Evolutionary conservation across 2,329 filamentous ascomycete genomes (phyloP), one percentile per base, ranked within the genome.

Genomic region (Alternaria panax): DNA sequence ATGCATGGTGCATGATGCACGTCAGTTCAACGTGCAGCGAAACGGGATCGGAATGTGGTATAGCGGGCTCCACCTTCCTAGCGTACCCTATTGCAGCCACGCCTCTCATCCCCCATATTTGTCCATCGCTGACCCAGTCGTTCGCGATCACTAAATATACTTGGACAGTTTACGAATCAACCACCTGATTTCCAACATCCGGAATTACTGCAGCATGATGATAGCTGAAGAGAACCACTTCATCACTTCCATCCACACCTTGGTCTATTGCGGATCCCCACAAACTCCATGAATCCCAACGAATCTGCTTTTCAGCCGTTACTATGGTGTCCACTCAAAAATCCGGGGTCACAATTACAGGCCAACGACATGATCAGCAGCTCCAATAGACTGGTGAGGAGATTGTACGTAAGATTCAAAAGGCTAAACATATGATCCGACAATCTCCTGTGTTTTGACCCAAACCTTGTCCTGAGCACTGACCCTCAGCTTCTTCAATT

Each of bases 21-120:
- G 57, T 60, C 53, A 57, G 32, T 51, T 51, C 46, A 41, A 60
- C 52, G 46, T 60, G 57, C 53, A 57, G 41, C 45, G 38, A 56
- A 57, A 52, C 46, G 53, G 53, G 27, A 18, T 46, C 46, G 32
- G 46, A 22, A 57, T 57, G 24, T 24, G 47, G 53, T 47, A 27
- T 57, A 57, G 57, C 53, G 47, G 12, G 53, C 47, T 52, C 53
- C 53, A 57, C 53, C 34, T 32, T 14, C 43, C 47, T 59, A 30
- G 56, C 43, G 56, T 36, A 5, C 36, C 34, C 41, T 46, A 47
- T 52, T 46, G 30, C 27, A 47, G 57, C 47, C 40, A 16, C 27
- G 24, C n/a, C 43, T 34, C 32, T 54, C 51, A 54, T 46, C 42
- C 41, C 42, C 51, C 51, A 18, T 40, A 40, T 27, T 22, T 51